Conservation (phyloP, 257 asterid species). For the Petunia secreta region DNA sequence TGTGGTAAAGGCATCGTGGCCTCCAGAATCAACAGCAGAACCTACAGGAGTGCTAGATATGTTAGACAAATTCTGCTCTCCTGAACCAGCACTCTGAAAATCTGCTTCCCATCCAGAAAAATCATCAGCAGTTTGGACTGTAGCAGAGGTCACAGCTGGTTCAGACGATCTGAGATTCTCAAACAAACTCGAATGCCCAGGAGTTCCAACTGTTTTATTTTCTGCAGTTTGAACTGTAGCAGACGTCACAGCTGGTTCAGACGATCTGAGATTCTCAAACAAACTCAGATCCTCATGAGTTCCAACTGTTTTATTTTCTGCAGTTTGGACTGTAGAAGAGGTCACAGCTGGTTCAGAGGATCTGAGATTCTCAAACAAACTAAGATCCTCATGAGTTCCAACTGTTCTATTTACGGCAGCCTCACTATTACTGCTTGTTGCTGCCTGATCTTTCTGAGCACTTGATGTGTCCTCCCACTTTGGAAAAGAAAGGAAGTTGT, state of each 20-base stretch:
- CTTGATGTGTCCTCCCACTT: conserved; percentile 37
- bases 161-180: conserved; percentile 43
- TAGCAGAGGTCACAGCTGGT: conserved; percentile 42
- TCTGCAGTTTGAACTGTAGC: conserved; percentile 28
- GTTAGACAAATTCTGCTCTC: conserved; percentile 36
- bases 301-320: conserved; percentile 38
- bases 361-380: conserved; percentile 54
- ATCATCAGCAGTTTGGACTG: conserved; percentile 34
- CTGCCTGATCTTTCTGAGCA: conserved; percentile 38
- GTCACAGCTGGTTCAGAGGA: conserved; percentile 47
- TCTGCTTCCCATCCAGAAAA: conserved; percentile 83
- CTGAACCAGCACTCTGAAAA: conserved; percentile 64
- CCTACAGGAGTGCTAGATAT: conserved; percentile 39
- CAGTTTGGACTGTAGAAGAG: conserved; percentile 35
- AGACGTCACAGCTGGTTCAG: conserved; percentile 48
- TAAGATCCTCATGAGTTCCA: conserved; percentile 44
- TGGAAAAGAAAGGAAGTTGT: conserved; percentile 57
- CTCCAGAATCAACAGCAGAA: conserved; percentile 40
- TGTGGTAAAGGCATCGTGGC: conserved; percentile 36
- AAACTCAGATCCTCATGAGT: conserved; percentile 49
- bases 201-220: conserved; percentile 43
- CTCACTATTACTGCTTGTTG: conserved; percentile 31
- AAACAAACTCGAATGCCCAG: conserved; percentile 49
- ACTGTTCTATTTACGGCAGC: conserved; percentile 39
- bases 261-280: conserved; percentile 50